Percentiles rank a stretch among this genome's conserved stretches.
phyloP scores from a whole-genome alignment of 176 grass and related monocot species.

The Calamus simplicifolius region DNA sequence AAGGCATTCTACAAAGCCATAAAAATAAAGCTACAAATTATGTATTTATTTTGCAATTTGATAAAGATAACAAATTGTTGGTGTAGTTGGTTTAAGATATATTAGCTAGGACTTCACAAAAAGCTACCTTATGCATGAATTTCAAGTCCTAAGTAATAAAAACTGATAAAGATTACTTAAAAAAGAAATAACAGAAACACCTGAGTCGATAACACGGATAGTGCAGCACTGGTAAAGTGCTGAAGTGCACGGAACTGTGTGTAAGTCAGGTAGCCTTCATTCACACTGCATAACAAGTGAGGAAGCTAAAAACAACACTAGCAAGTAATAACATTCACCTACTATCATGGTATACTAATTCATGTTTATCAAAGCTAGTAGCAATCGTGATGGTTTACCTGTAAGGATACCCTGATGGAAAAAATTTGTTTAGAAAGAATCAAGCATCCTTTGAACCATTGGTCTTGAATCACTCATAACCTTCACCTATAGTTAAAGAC shows the following conservation, averaged over 20 bases:
- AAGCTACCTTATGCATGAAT: no score
- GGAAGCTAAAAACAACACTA: not conserved
- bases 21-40: slow-evolving; percentile 2
- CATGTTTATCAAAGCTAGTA: not conserved
- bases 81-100: no score
- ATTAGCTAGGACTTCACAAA: no score
- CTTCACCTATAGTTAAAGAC: slow-evolving; percentile 47
- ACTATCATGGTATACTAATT: slow-evolving; percentile 4
- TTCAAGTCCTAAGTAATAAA: no score
- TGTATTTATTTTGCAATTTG: not conserved
- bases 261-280: slow-evolving; percentile 83
- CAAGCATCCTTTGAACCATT: slow-evolving; percentile 58
- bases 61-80: no score
- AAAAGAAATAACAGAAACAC: slow-evolving; percentile 15
- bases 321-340: not conserved
- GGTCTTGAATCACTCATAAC: slow-evolving; percentile 62
- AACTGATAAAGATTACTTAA: not conserved
- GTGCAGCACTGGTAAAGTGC: slow-evolving; percentile 89
- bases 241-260: slow-evolving; percentile 78
- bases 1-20: slow-evolving; percentile 8
- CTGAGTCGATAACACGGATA: slow-evolving; percentile 91
- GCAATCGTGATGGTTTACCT: slow-evolving; percentile 33
- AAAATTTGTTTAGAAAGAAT: slow-evolving; percentile 93
- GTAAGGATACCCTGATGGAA: slow-evolving; percentile 90
- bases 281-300: slow-evolving; percentile 52